Conservation (phyloP, 257 asterid species). For the Leptodermis oblonga region DNA sequence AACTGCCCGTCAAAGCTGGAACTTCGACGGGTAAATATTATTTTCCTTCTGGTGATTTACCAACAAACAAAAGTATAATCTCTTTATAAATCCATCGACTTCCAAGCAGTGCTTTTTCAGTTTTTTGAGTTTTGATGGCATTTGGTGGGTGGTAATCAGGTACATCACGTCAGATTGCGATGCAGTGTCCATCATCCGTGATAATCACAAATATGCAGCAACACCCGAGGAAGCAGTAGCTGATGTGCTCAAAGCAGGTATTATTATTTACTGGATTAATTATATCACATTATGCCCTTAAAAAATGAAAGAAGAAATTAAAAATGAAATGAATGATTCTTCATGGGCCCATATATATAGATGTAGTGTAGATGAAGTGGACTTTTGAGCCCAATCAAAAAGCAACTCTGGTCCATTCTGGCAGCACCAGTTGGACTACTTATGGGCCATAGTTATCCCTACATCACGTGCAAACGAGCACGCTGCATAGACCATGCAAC, state of each 20-base stretch:
- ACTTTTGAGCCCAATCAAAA: slow-evolving; percentile 15
- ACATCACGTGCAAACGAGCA: too few relatives aligned
- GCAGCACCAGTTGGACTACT: not conserved
- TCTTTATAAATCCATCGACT: too few relatives aligned
- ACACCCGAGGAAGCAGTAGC: slow-evolving; percentile 74
- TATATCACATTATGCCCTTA: too few relatives aligned
- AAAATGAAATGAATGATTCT: too few relatives aligned
- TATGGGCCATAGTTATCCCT: slow-evolving; percentile 3
- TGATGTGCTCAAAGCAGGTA: slow-evolving; percentile 82
- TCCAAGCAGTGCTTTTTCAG: too few relatives aligned
- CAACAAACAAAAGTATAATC: too few relatives aligned
- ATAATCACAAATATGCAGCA: slow-evolving; percentile 45
- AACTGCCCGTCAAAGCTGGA: slow-evolving; percentile 73
- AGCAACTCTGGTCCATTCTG: slow-evolving; percentile 12
- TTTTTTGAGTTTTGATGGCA: not conserved
- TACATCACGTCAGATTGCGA: slow-evolving; percentile 86
- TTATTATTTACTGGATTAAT: not conserved
- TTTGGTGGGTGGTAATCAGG: slow-evolving; percentile 29
- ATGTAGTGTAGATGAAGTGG: not conserved
- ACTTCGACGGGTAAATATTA: slow-evolving; percentile 56
- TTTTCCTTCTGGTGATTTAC: too few relatives aligned
- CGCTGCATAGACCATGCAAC: not conserved
- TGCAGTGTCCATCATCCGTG: slow-evolving; percentile 58
- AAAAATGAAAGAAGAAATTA: too few relatives aligned
- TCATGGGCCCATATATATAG: slow-evolving; percentile 11